Base-by-base conservation (phyloP, 306 rosid genomes). In the Pyrus betulifolia region DNA sequence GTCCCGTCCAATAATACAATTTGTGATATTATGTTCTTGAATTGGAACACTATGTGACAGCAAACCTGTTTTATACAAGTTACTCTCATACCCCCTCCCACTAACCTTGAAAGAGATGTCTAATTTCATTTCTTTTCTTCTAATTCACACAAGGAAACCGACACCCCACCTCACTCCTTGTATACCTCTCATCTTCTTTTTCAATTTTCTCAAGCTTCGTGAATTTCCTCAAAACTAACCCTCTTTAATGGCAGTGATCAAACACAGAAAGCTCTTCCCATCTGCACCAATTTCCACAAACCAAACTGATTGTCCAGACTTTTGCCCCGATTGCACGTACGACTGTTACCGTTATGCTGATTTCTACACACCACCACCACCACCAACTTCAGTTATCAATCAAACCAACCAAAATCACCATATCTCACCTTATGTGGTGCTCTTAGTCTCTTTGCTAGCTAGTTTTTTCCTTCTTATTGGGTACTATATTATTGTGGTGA, bases 221-320 rank as follows among this genome's bases (percentile, higher is more conserved):
- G 74, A 71, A 23, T 68, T 73, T 74, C 71, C 63, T 46, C 70
- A 28, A 3, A 9, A n/a, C 25, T 38, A n/a, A n/a, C 33, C 68
- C 33, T 45, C 79, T 78, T 81, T 68, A 75, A 86, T 87, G 89
- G 76, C 89, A 40, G 31, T 60, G 8, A 78, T 57, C 51, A 86
- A 54, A 78, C 89, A 80, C 85, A 84, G 97, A 82, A 89, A 86
- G 27, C 91, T 93, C 77, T 89, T 88, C 70, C 95, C 88, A 4
- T 28, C 82, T 25, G 35, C 63, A 22, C 68, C 76, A 59, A 44
- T 74, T 5, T 51, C 85, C 31, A 31, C 88, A 62, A 84, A 83
- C 82, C 88, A 83, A 82, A 81, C 88, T 28, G 86, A 89, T 13
- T 91, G 97, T 42, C 64, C 77, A n/a, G 89, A 82, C 9, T 80